A percentile compares a stretch with the other conserved stretches of the same genome.
phyloP scores from a whole-genome alignment of 2,329 filamentous ascomycete genomes.

The Ceratocystis ficicola region DNA sequence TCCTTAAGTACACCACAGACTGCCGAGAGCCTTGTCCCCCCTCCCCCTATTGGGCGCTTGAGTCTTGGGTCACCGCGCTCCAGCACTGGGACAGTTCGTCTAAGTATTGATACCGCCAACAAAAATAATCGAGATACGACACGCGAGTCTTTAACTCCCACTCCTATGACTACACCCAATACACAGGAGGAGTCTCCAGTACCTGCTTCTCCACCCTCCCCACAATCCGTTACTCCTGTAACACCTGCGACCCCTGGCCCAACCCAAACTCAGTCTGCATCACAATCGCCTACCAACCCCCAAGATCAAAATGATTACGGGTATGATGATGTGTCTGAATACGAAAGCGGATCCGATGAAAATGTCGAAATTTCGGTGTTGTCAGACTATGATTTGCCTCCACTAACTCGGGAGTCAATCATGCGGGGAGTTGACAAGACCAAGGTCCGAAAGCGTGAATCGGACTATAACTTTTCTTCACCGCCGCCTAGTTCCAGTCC shows the following conservation, averaged over 20 bases:
- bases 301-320: slow-evolving; percentile 11
- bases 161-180: neutral
- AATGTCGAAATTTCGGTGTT: slow-evolving; percentile 46
- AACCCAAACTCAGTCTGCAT: neutral
- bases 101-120: neutral
- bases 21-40: slow-evolving; percentile 12
- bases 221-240: slow-evolving; percentile 6
- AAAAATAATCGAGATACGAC: neutral
- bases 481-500: slow-evolving; percentile 47
- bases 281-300: neutral
- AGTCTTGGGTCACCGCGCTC: slow-evolving; percentile 5
- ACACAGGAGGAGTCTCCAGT: neutral
- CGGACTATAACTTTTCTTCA: slow-evolving; percentile 53
- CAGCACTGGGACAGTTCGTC: slow-evolving; percentile 12
- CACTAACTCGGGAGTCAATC: slow-evolving; percentile 89
- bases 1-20: neutral
- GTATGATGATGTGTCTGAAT: slow-evolving; percentile 16
- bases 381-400: slow-evolving; percentile 53
- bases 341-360: slow-evolving; percentile 19
- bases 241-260: slow-evolving; percentile 12
- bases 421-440: slow-evolving; percentile 70
- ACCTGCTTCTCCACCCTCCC: neutral
- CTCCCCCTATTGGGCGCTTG: slow-evolving; percentile 8
- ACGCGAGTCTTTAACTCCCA: slow-evolving; percentile 21
- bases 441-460: slow-evolving; percentile 42